Evolutionary conservation across 208 protist species (phyloP).

Genomic region (Leishmania arabica): DNA sequence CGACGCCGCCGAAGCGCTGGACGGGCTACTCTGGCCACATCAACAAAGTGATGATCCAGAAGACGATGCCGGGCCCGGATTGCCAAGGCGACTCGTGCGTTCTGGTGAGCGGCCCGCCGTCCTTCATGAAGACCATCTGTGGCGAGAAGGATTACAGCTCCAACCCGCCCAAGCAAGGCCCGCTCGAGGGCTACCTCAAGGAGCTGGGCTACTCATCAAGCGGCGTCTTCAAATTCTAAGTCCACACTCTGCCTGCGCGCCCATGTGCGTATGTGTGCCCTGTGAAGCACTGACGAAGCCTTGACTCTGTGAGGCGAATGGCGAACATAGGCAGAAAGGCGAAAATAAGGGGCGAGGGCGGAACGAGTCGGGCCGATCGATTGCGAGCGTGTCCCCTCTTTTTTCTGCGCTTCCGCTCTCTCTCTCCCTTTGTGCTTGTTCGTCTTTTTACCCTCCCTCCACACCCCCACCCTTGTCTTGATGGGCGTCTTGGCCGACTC

Average conservation of each 20-base stretch:
- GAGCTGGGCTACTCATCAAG: slow-evolving; percentile 67
- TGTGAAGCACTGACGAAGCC: neutral
- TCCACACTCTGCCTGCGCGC: neutral
- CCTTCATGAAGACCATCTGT: slow-evolving; percentile 80
- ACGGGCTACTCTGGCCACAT: slow-evolving; percentile 70
- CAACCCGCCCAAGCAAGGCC: slow-evolving; percentile 62
- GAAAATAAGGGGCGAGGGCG: neutral
- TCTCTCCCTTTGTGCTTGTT: neutral
- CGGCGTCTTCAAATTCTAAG: slow-evolving; percentile 83
- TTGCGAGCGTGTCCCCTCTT: neutral
- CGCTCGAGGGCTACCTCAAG: slow-evolving; percentile 64
- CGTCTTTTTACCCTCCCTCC: neutral
- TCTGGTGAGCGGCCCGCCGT: slow-evolving; percentile 76
- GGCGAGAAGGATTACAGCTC: slow-evolving; percentile 68
- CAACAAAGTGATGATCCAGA: slow-evolving; percentile 53
- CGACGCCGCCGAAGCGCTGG: slow-evolving; percentile 51
- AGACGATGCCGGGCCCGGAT: slow-evolving; percentile 63
- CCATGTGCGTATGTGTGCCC: neutral
- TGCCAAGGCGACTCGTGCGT: slow-evolving; percentile 37
- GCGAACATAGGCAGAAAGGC: neutral
- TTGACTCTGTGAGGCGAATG: neutral
- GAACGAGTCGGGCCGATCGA: neutral
- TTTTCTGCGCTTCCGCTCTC: neutral
- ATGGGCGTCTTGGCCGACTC: neutral
- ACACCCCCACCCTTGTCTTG: neutral